Percentiles rank a stretch among this genome's conserved stretches.
Evolutionary conservation across 2,329 filamentous ascomycete species (phyloP).

Genomic region (Zasmidium angulare): DNA sequence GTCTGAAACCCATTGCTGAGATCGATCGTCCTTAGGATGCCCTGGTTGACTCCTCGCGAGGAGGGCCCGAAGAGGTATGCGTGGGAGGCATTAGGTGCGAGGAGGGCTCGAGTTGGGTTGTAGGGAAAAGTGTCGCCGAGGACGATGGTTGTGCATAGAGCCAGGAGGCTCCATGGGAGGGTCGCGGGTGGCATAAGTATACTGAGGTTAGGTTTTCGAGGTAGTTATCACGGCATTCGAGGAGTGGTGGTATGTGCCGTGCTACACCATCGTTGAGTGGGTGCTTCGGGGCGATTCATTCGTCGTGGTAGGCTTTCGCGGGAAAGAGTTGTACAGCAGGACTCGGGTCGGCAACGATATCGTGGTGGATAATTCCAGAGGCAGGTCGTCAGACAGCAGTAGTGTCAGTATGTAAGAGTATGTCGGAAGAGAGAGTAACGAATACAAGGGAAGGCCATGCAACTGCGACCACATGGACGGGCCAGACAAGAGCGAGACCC

Average conservation of each 20-base stretch:
- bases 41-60: conserved; percentile 44
- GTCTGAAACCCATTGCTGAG: conserved; percentile 56
- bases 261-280: conserved; percentile 18
- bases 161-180: conserved; percentile 26
- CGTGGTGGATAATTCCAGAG: background rate
- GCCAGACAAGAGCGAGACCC: too few relatives aligned
- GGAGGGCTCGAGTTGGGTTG: conserved; percentile 71
- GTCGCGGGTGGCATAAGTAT: conserved; percentile 20
- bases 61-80: conserved; percentile 70
- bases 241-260: conserved; percentile 7
- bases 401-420: too few relatives aligned
- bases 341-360: too few relatives aligned
- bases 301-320: background rate
- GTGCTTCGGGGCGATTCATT: conserved; percentile 1
- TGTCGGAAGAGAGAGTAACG: too few relatives aligned
- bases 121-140: conserved; percentile 59
- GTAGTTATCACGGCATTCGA: conserved; percentile 2
- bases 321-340: background rate
- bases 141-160: conserved; percentile 23
- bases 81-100: conserved; percentile 51
- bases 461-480: too few relatives aligned
- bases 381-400: background rate
- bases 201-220: background rate
- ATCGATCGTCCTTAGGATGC: conserved; percentile 65
- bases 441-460: conserved; percentile 4